phyloP scores from a whole-genome alignment of 2,329 filamentous ascomycete species.

The Ciborinia camelliae region DNA sequence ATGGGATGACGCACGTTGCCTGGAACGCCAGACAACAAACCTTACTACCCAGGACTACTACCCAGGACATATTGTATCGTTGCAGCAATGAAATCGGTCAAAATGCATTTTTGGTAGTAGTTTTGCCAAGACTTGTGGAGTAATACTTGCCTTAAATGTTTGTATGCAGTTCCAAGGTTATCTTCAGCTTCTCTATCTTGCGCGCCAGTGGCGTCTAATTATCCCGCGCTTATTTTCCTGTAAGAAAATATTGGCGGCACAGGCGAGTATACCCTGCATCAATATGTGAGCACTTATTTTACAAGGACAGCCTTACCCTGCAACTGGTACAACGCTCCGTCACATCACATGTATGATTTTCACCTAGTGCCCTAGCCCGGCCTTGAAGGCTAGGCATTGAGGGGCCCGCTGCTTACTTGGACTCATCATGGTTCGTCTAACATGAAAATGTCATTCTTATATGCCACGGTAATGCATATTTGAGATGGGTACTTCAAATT shows the following conservation, averaged over 20 bases:
- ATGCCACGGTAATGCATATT: conserved; percentile 16
- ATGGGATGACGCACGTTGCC: conserved; percentile 3
- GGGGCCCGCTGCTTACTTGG: neutral
- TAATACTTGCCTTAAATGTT: neutral
- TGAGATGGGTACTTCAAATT: conserved; percentile 5
- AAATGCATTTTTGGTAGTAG: neutral
- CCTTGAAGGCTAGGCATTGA: neutral
- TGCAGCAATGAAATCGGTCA: neutral
- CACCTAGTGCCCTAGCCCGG: no score
- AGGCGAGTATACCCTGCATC: conserved; percentile 11
- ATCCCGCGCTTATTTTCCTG: conserved; percentile 8
- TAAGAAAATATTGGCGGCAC: neutral
- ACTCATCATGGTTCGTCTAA: neutral
- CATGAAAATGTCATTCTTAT: neutral
- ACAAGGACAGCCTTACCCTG: conserved; percentile 12
- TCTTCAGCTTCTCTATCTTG: conserved; percentile 9
- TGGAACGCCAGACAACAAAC: neutral
- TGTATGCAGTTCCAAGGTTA: conserved; percentile 12
- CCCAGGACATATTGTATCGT: neutral
- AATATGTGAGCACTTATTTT: neutral
- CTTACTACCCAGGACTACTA: no score
- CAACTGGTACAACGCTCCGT: neutral
- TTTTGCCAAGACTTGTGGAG: neutral
- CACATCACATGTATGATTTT: conserved; percentile 7
- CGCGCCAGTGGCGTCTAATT: conserved; percentile 19